Evolutionary conservation across 2,329 filamentous ascomycete genomes (phyloP), one percentile per base, ranked within the genome.

Genomic region (Epicoccum sorghinum): DNA sequence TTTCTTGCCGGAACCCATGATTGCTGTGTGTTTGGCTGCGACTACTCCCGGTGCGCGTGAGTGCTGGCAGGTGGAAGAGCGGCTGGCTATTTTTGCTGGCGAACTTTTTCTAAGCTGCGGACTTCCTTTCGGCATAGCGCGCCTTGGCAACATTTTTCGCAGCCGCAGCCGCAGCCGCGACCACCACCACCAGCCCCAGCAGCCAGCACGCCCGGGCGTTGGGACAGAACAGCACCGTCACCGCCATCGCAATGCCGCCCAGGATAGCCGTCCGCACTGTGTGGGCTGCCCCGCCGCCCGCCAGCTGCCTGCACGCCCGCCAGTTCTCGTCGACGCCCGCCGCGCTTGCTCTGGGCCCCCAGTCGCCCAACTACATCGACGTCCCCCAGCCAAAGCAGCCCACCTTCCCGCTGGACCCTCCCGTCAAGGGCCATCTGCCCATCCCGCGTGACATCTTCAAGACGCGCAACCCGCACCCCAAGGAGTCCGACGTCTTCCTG

Each of bases 1-100:
- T 78, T 97, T 97, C 83, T 98, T 98, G 69, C 86, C 88, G 68
- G 87, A 89, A 78, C 92, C 92, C 92, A 96, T 96, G 37, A 1
- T 45, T 40, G 36, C 30, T 30, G 51, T 37, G 40, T 24, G 27
- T 18, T 18, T 18, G 24, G 33, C 29, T 4, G 33, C 8, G 14
- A 37, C 12, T 54, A 37, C 37, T 56, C 44, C 27, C 27, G 27
- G 27, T 29, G 27, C 27, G 27, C 27, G 48, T 55, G 55, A 45
- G 50, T 33, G 40, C 57, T 49, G 53, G 56, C 54, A 47, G 35
- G 64, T 50, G 61, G 52, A 33, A 33, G 32, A 33, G 32, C 32
- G 13, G 10, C 7, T 35, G 30, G 46, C 44, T 46, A 32, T 49
- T 23, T 54, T 49, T 38, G 43, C 49, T 13, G 12, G 18, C 57